Evolutionary conservation across 1,284 basidiomycete genomes (phyloP).

Genomic region (Gomphus sp.): DNA sequence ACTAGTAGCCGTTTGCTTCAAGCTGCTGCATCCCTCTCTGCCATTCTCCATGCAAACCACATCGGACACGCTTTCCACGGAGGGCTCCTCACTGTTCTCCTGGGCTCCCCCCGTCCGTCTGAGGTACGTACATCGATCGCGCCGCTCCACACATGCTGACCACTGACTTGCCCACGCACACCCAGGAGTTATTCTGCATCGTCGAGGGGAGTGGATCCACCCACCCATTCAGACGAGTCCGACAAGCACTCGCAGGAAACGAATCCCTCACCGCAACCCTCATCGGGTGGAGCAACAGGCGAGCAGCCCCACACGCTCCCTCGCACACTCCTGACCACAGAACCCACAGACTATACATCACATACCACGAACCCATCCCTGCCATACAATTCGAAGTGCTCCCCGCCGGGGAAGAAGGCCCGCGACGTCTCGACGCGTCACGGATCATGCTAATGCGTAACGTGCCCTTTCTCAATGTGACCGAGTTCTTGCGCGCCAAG

Average conservation of each 20-base stretch:
- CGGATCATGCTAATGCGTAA: constrained; percentile 57
- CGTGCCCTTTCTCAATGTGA: constrained; percentile 66
- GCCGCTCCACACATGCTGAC: constrained; percentile 3
- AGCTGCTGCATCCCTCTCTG: constrained; percentile 52
- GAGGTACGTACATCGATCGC: constrained; percentile 35
- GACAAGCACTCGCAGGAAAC: constrained; percentile 38
- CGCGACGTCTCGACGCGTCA: constrained; percentile 54
- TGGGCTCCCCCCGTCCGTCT: constrained; percentile 40
- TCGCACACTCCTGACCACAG: neutral
- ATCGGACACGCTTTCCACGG: constrained; percentile 66
- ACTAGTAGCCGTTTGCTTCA: constrained; percentile 56
- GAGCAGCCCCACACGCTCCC: neutral
- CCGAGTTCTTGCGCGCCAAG: constrained; percentile 73
- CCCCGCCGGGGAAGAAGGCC: constrained; percentile 69
- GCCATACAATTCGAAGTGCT: constrained; percentile 63
- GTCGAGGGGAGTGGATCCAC: constrained; percentile 37
- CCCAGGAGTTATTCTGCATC: constrained; percentile 49
- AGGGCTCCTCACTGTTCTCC: constrained; percentile 46
- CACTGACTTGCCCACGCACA: constrained; percentile 1
- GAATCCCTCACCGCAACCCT: constrained; percentile 25
- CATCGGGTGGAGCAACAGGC: constrained; percentile 50
- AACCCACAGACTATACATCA: constrained; percentile 14
- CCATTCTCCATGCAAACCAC: constrained; percentile 34
- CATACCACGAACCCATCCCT: constrained; percentile 18
- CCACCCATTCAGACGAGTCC: constrained; percentile 47